Evolutionary conservation across 768 basidiomycete genomes (phyloP), one percentile per base, ranked within the genome.

Genomic region (Amanita inopinata): DNA sequence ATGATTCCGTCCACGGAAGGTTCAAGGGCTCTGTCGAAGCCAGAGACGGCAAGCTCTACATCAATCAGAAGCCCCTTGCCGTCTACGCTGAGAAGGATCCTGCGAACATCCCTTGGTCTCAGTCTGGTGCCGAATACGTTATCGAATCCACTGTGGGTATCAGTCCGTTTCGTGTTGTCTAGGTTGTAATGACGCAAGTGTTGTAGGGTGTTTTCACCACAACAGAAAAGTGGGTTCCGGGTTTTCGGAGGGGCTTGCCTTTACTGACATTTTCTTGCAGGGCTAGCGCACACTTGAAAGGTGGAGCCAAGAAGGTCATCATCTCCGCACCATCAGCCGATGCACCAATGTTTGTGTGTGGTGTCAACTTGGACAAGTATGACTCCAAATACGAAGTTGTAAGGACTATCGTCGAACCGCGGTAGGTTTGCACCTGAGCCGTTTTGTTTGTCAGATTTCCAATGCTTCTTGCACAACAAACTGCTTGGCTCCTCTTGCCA

Each of bases 401-500:
- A 57, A 43, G 76, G 5, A n/a, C 18, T 44, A 11, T 17, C 14
- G 25, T 9, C 12, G n/a, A n/a, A n/a, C 4, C 9, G 28, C 7
- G 14, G 23, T 6, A 8, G 14, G n/a, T 43, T 11, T 11, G 15
- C 10, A 25, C 24, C 28, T 24, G 17, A 20, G 9, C 22, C 14
- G 27, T 43, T 7, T 20, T 38, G 43, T 15, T 36, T 3, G 30
- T 24, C 51, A 80, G 78, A 83, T 97, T 63, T 97, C 93, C 51
- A 94, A 96, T 64, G 93, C 93, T 14, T 94, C 90, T n/a, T 92
- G 90, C 75, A 94, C 92, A 28, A 93, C 91, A 58, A 94, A 96
- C 78, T 94, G 92, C 66, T 74, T 94, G 45, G 91, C 91, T 11
- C 88, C 91, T 47, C 78, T 94, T 46, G 91, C 89, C 60, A 94